Conservation (phyloP, 306 rosid genomes). For the Fagus sylvatica region DNA sequence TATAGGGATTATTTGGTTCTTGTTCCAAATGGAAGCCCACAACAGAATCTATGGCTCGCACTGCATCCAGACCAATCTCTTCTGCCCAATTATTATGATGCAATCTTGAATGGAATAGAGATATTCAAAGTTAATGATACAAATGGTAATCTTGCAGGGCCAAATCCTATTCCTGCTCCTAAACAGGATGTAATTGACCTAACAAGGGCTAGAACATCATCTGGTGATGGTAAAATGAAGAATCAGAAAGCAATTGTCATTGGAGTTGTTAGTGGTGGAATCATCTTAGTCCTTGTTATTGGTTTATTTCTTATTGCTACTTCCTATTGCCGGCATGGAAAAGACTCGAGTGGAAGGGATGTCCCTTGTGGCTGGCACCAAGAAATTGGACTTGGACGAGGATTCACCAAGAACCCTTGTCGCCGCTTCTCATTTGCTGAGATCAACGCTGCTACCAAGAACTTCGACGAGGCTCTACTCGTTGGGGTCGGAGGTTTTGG, state of each 20-base stretch:
- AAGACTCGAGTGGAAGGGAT: too few species aligned
- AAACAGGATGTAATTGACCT: constrained; percentile 50
- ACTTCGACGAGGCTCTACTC: constrained; percentile 51
- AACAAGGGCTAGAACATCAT: constrained; percentile 37
- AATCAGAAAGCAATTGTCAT: constrained; percentile 56
- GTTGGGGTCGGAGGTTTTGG: constrained; percentile 98
- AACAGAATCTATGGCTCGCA: constrained; percentile 69
- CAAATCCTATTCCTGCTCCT: constrained; percentile 65
- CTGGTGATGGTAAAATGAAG: constrained; percentile 47
- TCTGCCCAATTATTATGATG: constrained; percentile 42
- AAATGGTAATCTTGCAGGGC: constrained; percentile 72
- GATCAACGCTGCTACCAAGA: too few species aligned
- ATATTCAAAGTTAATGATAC: constrained; percentile 68
- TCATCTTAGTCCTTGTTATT: constrained; percentile 48
- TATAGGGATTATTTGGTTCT: constrained; percentile 59
- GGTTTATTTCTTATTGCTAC: constrained; percentile 53
- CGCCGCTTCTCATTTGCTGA: too few species aligned
- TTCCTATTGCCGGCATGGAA: too few species aligned
- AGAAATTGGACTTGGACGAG: constrained; percentile 17
- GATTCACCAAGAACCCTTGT: background rate
- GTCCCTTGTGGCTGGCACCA: too few species aligned
- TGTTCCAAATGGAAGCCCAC: constrained; percentile 59
- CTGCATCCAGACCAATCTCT: constrained; percentile 50
- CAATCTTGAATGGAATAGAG: constrained; percentile 83
- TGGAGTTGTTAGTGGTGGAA: constrained; percentile 65